Conservation (phyloP, 2,329 filamentous ascomycete genomes). For the Nannizzia gypsea region DNA sequence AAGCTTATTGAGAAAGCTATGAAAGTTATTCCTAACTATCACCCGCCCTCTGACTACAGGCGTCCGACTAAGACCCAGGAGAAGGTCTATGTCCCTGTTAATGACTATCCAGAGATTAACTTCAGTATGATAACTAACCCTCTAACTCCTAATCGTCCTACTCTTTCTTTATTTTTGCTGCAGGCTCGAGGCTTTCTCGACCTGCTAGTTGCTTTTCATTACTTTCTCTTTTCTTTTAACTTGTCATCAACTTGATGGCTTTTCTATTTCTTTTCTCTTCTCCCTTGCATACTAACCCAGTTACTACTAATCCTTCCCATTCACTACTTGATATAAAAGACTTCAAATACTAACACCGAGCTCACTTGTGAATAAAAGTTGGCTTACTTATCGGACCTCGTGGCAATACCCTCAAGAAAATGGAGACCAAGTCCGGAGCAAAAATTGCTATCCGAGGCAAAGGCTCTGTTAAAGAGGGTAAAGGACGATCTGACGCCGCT, state of each 20-base stretch:
- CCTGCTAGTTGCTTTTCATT: constrained; percentile 6
- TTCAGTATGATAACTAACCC: constrained; percentile 99
- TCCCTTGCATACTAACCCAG: constrained; percentile 17
- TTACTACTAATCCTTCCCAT: constrained; percentile 19
- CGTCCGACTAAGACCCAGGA: constrained; percentile 99
- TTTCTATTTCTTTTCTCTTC: constrained; percentile 19
- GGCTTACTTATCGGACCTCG: constrained; percentile 99
- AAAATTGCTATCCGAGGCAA: constrained; percentile 99
- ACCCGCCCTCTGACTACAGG: constrained; percentile 95
- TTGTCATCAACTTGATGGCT: constrained; percentile 26
- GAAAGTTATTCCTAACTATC: constrained; percentile 99
- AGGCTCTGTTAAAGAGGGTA: constrained; percentile 98
- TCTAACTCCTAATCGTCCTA: constrained; percentile 61
- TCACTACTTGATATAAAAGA: constrained; percentile 16
- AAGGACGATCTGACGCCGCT: constrained; percentile 95
- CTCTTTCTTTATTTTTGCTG: constrained; percentile 29
- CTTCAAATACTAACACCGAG: constrained; percentile 75
- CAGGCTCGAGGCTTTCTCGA: constrained; percentile 23
- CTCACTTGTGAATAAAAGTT: constrained; percentile 69
- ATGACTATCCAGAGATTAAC: constrained; percentile 99
- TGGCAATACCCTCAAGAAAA: constrained; percentile 99
- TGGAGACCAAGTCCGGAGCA: constrained; percentile 92
- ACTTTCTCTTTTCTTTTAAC: constrained; percentile 28
- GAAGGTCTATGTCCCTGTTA: constrained; percentile 99
- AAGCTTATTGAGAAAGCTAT: constrained; percentile 98